Percentiles rank a stretch among this genome's conserved stretches.
Conservation (phyloP, 441 rosid species). For the Aleurites moluccanus region DNA sequence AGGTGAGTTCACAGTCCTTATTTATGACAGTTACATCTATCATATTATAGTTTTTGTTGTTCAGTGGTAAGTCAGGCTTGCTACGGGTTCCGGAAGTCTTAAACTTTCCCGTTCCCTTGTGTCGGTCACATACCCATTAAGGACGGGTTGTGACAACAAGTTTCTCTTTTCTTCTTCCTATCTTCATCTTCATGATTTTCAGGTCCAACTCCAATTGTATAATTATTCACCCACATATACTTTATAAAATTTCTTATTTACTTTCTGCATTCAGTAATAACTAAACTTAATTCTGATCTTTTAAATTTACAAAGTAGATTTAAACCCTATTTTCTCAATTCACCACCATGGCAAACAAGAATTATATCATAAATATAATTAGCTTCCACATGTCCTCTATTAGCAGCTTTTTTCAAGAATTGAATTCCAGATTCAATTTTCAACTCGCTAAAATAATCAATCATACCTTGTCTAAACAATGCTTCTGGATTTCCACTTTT, state of each 20-base stretch:
- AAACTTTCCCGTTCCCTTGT: too few species aligned
- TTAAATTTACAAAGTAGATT: not conserved
- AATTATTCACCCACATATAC: not conserved
- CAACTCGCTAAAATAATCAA: conserved; percentile 12
- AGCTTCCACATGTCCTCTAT: conserved; percentile 12
- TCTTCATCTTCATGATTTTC: too few species aligned
- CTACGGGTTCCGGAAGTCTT: too few species aligned
- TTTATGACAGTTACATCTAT: too few species aligned
- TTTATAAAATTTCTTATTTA: not conserved
- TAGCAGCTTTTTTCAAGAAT: conserved; percentile 8
- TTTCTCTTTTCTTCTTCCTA: not conserved
- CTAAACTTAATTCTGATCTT: not conserved
- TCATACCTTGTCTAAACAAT: conserved; percentile 21
- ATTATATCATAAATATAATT: conserved; percentile 12
- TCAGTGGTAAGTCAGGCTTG: too few species aligned
- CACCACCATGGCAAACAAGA: not conserved
- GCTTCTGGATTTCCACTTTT: conserved; percentile 22
- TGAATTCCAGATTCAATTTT: not conserved
- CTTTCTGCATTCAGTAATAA: not conserved
- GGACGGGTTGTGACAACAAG: too few species aligned
- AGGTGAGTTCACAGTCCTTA: too few species aligned
- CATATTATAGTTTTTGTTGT: too few species aligned
- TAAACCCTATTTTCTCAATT: not conserved
- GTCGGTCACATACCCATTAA: too few species aligned
- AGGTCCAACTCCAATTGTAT: not conserved